Conservation (phyloP, 2,329 filamentous ascomycete genomes). For the Xylaria sp. region DNA sequence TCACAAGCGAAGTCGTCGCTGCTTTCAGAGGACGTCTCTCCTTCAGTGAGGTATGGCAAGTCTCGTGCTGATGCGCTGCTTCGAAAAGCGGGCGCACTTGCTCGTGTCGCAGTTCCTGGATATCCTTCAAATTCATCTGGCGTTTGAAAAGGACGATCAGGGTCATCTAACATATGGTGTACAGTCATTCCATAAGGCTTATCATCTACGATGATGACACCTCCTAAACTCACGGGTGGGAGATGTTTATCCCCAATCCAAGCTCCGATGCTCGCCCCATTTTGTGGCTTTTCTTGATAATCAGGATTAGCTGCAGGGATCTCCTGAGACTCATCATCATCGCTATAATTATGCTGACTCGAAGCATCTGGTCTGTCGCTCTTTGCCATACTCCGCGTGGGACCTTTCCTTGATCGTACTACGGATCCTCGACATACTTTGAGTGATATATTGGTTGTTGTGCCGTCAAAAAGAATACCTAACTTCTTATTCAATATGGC, state of each 20-base stretch:
- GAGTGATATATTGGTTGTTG: slow-evolving; percentile 67
- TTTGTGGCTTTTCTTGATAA: slow-evolving; percentile 81
- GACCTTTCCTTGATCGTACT: slow-evolving; percentile 65
- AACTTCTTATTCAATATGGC: slow-evolving; percentile 76
- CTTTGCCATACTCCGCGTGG: slow-evolving; percentile 55
- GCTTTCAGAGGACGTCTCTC: slow-evolving; percentile 55
- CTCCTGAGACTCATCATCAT: slow-evolving; percentile 53
- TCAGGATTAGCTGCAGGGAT: slow-evolving; percentile 71
- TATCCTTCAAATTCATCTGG: slow-evolving; percentile 21
- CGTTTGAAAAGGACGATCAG: slow-evolving; percentile 53
- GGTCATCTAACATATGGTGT: slow-evolving; percentile 91
- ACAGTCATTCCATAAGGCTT: slow-evolving; percentile 94
- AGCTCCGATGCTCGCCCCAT: slow-evolving; percentile 92
- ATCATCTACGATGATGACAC: slow-evolving; percentile 84
- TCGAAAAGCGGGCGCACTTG: slow-evolving; percentile 36
- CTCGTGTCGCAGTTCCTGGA: slow-evolving; percentile 33
- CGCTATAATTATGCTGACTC: slow-evolving; percentile 47
- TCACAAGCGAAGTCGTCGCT: slow-evolving; percentile 68
- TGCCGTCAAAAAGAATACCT: slow-evolving; percentile 69
- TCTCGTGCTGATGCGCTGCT: slow-evolving; percentile 43
- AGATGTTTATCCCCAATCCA: slow-evolving; percentile 87
- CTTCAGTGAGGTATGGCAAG: slow-evolving; percentile 42
- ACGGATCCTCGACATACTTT: slow-evolving; percentile 78
- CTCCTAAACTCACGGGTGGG: slow-evolving; percentile 90
- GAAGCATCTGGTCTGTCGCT: slow-evolving; percentile 41